phyloP scores from a whole-genome alignment of 2,329 filamentous ascomycete genomes.

The Neopestalotiopsis clavispora region DNA sequence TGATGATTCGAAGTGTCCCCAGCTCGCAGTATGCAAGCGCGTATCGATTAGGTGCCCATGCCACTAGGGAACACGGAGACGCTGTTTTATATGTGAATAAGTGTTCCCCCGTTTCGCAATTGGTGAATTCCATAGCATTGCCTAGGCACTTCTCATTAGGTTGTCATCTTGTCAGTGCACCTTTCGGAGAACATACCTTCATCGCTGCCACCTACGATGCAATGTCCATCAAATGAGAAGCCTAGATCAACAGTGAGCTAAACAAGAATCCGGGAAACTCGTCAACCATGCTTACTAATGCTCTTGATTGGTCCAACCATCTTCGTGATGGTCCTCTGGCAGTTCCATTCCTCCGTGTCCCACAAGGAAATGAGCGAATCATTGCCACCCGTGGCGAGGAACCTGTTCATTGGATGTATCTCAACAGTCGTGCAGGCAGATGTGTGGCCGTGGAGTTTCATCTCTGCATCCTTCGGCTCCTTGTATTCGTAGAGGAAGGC shows the following conservation, averaged over 20 bases:
- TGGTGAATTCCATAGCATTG: slow-evolving; percentile 69
- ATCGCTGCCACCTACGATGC: slow-evolving; percentile 74
- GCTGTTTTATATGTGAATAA: slow-evolving; percentile 74
- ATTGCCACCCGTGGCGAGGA: slow-evolving; percentile 75
- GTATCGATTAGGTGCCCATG: slow-evolving; percentile 79
- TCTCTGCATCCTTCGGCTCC: slow-evolving; percentile 50
- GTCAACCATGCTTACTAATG: slow-evolving; percentile 54
- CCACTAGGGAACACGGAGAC: slow-evolving; percentile 67
- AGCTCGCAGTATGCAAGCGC: slow-evolving; percentile 75
- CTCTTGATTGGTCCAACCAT: slow-evolving; percentile 74
- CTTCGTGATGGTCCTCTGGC: slow-evolving; percentile 70
- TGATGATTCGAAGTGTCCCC: slow-evolving; percentile 71
- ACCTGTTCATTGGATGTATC: slow-evolving; percentile 72
- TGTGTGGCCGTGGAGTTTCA: slow-evolving; percentile 73
- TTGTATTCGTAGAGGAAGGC: slow-evolving; percentile 54
- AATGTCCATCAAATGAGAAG: slow-evolving; percentile 81
- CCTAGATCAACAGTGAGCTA: slow-evolving; percentile 45
- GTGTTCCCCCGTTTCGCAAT: slow-evolving; percentile 75
- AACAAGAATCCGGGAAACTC: too few species aligned
- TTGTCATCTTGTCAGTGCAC: slow-evolving; percentile 4
- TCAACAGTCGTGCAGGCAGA: slow-evolving; percentile 72
- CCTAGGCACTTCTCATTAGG: slow-evolving; percentile 35
- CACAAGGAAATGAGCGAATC: slow-evolving; percentile 79
- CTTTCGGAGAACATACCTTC: slow-evolving; percentile 53
- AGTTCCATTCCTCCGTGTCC: slow-evolving; percentile 80